Conservation (phyloP, 31 red algal genomes). For the Bonnemaisonia californica region DNA sequence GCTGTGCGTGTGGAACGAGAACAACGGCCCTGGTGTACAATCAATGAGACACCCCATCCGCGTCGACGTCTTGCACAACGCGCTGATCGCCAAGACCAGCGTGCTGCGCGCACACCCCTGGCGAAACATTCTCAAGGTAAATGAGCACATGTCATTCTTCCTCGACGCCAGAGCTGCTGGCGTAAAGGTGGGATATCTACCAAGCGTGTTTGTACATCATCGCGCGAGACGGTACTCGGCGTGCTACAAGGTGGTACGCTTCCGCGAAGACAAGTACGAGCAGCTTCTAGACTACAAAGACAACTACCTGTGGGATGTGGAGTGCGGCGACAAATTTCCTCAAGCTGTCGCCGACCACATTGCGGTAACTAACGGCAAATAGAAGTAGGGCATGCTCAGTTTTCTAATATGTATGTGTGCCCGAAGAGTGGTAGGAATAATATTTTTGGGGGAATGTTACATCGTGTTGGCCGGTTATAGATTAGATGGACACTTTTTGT, state of each 20-base stretch:
- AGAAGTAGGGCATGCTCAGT: background rate
- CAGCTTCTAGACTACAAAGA: constrained; percentile 69
- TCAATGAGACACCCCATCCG: constrained; percentile 57
- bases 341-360: constrained; percentile 42
- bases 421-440: background rate
- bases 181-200: constrained; percentile 64
- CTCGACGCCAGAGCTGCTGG: constrained; percentile 49
- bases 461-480: background rate
- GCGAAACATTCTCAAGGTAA: constrained; percentile 70
- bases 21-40: constrained; percentile 63
- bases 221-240: constrained; percentile 51
- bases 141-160: constrained; percentile 80
- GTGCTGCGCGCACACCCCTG: constrained; percentile 50
- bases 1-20: constrained; percentile 77
- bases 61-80: constrained; percentile 76
- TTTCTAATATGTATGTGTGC: constrained; percentile 3
- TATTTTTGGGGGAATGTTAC: background rate
- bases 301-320: constrained; percentile 54
- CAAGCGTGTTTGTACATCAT: constrained; percentile 73
- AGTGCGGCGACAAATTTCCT: constrained; percentile 64
- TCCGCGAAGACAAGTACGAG: constrained; percentile 63
- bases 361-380: constrained; percentile 26
- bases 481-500: too few species aligned
- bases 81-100: constrained; percentile 51
- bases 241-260: constrained; percentile 66